phyloP scores from a whole-genome alignment of 2,329 filamentous ascomycete species.

The Zasmidium angulare region DNA sequence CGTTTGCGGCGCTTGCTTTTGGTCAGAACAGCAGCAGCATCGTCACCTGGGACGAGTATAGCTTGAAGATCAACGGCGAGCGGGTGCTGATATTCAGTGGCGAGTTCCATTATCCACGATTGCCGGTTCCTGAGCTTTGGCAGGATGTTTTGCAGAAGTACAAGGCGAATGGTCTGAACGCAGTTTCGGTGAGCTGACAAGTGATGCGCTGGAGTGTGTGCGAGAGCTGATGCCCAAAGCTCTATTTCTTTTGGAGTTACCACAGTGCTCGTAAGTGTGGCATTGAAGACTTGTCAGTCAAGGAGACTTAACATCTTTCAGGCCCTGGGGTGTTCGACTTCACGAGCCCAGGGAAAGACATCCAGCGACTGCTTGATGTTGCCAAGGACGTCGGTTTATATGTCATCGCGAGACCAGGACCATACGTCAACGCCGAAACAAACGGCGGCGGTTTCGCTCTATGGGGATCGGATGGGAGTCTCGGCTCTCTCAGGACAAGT shows the following conservation, averaged over 20 bases:
- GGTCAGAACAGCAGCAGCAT: constrained; percentile 31
- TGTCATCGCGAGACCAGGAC: constrained; percentile 57
- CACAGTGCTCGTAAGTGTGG: constrained; percentile 21
- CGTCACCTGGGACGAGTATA: constrained; percentile 57
- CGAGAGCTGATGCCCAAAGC: neutral
- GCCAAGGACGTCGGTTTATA: constrained; percentile 57
- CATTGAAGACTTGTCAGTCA: too few relatives aligned
- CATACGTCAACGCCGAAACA: constrained; percentile 64
- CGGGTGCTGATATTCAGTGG: constrained; percentile 55
- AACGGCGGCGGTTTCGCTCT: constrained; percentile 61
- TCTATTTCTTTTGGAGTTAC: constrained; percentile 32
- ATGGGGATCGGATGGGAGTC: constrained; percentile 62
- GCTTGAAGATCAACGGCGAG: constrained; percentile 53
- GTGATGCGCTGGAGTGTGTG: neutral
- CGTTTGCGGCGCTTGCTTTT: neutral
- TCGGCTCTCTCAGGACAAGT: constrained; percentile 53
- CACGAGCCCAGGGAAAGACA: constrained; percentile 53
- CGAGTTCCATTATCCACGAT: constrained; percentile 56
- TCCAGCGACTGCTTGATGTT: constrained; percentile 53
- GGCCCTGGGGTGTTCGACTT: constrained; percentile 44
- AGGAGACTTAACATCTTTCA: neutral
- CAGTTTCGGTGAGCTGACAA: constrained; percentile 8
- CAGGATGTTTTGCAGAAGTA: constrained; percentile 54
- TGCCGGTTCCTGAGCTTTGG: constrained; percentile 53
- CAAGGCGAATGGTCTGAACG: constrained; percentile 36